A percentile compares a stretch with the other conserved stretches of the same genome.
Conservation (phyloP, 257 asterid genomes). For the Ilex aquifolium region DNA sequence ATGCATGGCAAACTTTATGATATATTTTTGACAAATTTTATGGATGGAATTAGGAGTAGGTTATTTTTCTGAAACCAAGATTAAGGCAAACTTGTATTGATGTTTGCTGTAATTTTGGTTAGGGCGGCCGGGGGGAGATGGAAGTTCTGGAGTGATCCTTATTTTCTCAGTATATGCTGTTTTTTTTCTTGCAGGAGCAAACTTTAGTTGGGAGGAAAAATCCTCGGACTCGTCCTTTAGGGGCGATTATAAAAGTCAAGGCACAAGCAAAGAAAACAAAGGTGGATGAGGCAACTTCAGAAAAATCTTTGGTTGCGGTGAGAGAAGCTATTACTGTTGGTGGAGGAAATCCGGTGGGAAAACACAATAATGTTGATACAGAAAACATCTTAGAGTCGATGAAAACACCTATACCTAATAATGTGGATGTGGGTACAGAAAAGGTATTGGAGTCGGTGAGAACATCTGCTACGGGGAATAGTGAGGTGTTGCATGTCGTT, state of each 20-base stretch:
- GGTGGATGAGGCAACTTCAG: slow-evolving; percentile 23
- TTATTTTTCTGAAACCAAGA: no score
- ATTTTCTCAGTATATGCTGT: not conserved
- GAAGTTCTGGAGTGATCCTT: no score
- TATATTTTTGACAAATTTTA: no score
- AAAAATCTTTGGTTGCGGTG: slow-evolving; percentile 12
- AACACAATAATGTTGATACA: slow-evolving; percentile 1
- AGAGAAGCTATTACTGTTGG: not conserved
- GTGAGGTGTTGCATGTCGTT: slow-evolving; percentile 13
- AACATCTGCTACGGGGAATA: not conserved
- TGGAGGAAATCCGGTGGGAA: no score
- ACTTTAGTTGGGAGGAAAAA: slow-evolving; percentile 41
- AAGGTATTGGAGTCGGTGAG: slow-evolving; percentile 5
- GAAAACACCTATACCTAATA: not conserved
- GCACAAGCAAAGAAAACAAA: slow-evolving; percentile 85
- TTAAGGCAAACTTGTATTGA: no score
- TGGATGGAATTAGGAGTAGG: no score
- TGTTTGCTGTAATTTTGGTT: no score
- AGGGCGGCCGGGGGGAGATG: no score
- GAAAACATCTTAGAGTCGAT: slow-evolving; percentile 9
- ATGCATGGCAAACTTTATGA: no score
- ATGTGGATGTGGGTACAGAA: slow-evolving; percentile 7
- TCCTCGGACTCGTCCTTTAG: slow-evolving; percentile 36
- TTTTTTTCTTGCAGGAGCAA: slow-evolving; percentile 36
- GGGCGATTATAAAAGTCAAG: slow-evolving; percentile 59